A percentile compares a stretch with the other conserved stretches of the same genome.
Evolutionary conservation across 2,329 filamentous ascomycete genomes (phyloP).

Genomic region (Neopestalotiopsis rosae): DNA sequence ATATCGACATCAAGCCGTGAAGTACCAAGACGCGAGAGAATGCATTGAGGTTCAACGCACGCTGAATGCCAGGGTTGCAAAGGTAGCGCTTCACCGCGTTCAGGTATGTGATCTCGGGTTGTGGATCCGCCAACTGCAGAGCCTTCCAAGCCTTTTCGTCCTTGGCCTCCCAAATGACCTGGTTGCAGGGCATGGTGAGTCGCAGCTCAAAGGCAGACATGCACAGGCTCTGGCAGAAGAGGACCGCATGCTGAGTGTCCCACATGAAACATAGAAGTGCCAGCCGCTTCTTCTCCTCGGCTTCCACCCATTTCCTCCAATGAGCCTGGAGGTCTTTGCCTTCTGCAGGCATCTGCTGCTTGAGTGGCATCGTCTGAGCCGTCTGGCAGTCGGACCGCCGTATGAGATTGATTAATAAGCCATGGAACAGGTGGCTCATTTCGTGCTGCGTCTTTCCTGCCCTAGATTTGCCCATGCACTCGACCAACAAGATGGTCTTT

Average conservation of each 20-base stretch:
- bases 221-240: slow-evolving; percentile 70
- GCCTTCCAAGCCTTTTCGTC: slow-evolving; percentile 57
- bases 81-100: slow-evolving; percentile 62
- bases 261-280: slow-evolving; percentile 69
- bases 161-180: slow-evolving; percentile 61
- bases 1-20: slow-evolving; percentile 67
- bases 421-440: slow-evolving; percentile 61
- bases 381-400: slow-evolving; percentile 42
- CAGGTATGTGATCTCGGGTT: slow-evolving; percentile 47
- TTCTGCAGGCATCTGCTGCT: slow-evolving; percentile 31
- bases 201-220: slow-evolving; percentile 70
- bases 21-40: slow-evolving; percentile 60
- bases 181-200: slow-evolving; percentile 59
- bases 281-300: slow-evolving; percentile 64
- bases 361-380: slow-evolving; percentile 31
- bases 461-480: slow-evolving; percentile 68
- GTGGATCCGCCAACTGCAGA: slow-evolving; percentile 40
- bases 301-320: slow-evolving; percentile 59
- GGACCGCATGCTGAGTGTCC: slow-evolving; percentile 68
- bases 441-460: slow-evolving; percentile 69
- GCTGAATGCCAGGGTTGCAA: slow-evolving; percentile 43
- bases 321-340: slow-evolving; percentile 46
- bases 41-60: slow-evolving; percentile 49
- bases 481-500: slow-evolving; percentile 65
- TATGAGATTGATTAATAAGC: slow-evolving; percentile 44